These are phyloP conservation scores for Zopfia rhizophila DNA, from an alignment of 2,329 filamentous ascomycete species.

Conservation along the genomic window DNA sequence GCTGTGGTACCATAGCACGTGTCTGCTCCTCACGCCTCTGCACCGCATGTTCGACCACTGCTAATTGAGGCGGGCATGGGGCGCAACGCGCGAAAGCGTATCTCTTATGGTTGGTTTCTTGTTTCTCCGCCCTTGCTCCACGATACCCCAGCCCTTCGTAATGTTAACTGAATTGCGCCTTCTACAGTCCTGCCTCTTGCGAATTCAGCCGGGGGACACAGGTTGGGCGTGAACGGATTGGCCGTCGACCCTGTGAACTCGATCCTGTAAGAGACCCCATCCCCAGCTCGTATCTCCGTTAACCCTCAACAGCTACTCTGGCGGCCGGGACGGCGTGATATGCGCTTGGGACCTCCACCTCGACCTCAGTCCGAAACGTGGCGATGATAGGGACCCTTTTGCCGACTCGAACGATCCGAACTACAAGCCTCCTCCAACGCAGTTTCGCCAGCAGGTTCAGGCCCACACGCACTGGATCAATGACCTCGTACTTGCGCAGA, in stretches of 20 bases:
- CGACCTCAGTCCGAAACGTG: constrained; percentile 62
- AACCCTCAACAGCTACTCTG: constrained; percentile 78
- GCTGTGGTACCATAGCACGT: too few species aligned
- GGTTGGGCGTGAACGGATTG: constrained; percentile 93
- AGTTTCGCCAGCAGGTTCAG: constrained; percentile 72
- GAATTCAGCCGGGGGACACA: constrained; percentile 82
- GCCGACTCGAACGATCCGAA: constrained; percentile 45
- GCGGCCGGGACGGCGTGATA: constrained; percentile 92
- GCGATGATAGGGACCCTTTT: constrained; percentile 55
- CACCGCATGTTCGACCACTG: constrained; percentile 31
- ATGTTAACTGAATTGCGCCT: constrained; percentile 20
- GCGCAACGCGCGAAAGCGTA: constrained; percentile 63
- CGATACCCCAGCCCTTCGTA: constrained; percentile 13
- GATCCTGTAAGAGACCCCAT: constrained; percentile 75
- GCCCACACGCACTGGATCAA: constrained; percentile 98
- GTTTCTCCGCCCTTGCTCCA: constrained; percentile 17
- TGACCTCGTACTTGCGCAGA: constrained; percentile 83
- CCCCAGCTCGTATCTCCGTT: constrained; percentile 17
- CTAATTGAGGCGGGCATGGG: constrained; percentile 53
- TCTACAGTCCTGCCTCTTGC: constrained; percentile 74
- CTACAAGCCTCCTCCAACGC: constrained; percentile 59
- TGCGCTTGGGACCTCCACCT: constrained; percentile 94
- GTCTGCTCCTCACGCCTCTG: neutral
- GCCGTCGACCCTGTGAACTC: constrained; percentile 84
- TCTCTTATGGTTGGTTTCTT: constrained; percentile 60